Base-by-base conservation (phyloP, 2,329 filamentous ascomycete species). In the Biscogniauxia marginata region DNA sequence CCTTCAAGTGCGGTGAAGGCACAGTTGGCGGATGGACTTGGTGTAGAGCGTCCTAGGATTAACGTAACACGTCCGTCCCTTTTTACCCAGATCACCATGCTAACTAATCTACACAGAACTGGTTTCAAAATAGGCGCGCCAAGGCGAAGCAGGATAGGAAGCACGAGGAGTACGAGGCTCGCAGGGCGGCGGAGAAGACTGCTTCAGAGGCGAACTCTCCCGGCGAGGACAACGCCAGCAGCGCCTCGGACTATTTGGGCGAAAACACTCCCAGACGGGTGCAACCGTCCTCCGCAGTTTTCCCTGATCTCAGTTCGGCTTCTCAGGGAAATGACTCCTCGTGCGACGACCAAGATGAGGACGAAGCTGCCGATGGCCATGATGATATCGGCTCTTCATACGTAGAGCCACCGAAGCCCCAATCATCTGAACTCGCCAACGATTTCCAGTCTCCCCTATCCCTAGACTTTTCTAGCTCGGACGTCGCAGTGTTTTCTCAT, bases 61-160 rank as follows among this genome's bases (percentile, higher is more conserved):
- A 87, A 87, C 65, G 84, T 87, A 68, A 72, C 63, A 74, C 22
- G 46, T 54, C 55, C 39, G 21, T 16, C 30, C n/a, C 46, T 24
- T 46, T 8, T 44, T 19, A 23, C 53, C 21, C 11, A 19, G 25
- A n/a, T 22, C 21, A 47, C 18, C 13, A 34, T 59, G 50, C 66
- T 69, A 54, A 70, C 59, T 22, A n/a, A 2, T 18, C 18, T 25
- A 57, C 20, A 8, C 52, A 87, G 84, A 88, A 88, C 67, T 88
- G 85, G 85, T 88, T 88, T 66, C 85, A 88, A 63, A 88, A 88
- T 67, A 77, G 85, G 57, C 79, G 85, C 51, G 84, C 85, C 52
- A 83, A 85, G 71, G 83, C 83, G 60, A 86, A 86, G 79, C 84
- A 86, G 67, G 82, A 86, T 68, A 81, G 78, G 65, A 85, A 84